phyloP scores from a whole-genome alignment of 805 yeast genomes.

The Clavispora carvajalis region DNA sequence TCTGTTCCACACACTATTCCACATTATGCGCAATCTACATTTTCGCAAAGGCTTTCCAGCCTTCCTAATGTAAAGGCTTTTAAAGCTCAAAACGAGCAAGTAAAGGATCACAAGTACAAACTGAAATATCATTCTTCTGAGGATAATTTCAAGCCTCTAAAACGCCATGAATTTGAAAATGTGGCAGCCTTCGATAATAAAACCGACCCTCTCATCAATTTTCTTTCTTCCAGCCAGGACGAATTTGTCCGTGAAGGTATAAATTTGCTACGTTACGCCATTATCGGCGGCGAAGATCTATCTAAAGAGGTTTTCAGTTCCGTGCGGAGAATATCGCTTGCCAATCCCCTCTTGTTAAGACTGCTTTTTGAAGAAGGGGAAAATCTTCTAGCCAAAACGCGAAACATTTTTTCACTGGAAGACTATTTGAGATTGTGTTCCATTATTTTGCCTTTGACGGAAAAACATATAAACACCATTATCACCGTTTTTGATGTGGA shows the following conservation, averaged over 20 bases:
- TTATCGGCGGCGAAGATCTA: constrained; percentile 31
- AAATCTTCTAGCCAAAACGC: constrained; percentile 19
- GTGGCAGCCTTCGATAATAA: constrained; percentile 16
- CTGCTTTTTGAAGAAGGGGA: constrained; percentile 29
- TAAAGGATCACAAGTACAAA: not conserved
- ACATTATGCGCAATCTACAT: constrained; percentile 12
- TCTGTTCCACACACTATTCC: constrained; percentile 1
- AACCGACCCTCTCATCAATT: constrained; percentile 32
- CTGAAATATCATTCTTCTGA: not conserved
- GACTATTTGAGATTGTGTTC: constrained; percentile 32
- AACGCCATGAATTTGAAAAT: not conserved
- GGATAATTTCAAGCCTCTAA: not conserved
- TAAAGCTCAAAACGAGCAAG: not conserved
- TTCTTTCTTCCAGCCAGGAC: constrained; percentile 27
- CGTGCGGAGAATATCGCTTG: constrained; percentile 24
- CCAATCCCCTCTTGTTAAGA: constrained; percentile 24
- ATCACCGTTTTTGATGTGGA: constrained; percentile 21
- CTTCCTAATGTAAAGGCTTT: not conserved
- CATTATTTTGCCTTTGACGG: constrained; percentile 19
- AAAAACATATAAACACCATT: constrained; percentile 18
- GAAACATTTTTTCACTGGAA: constrained; percentile 23
- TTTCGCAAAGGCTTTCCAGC: constrained; percentile 4
- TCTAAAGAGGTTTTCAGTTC: constrained; percentile 18
- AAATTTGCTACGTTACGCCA: constrained; percentile 31
- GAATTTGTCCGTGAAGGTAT: constrained; percentile 32